Evolutionary conservation across 305 asterid genomes (phyloP), one percentile per base, ranked within the genome.

Genomic region (Fraxinus sp.): DNA sequence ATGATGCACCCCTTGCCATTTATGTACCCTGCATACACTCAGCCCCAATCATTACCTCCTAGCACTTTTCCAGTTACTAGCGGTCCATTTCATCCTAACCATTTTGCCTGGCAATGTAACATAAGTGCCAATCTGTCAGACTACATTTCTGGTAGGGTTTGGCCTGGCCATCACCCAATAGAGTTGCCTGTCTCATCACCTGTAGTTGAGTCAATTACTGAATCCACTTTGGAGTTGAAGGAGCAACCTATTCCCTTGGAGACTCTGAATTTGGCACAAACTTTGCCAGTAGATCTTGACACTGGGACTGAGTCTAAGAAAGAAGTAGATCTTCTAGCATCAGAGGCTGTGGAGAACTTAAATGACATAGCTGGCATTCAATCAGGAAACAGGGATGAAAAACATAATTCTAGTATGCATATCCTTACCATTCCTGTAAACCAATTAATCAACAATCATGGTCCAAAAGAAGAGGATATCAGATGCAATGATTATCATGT

Each of bases 1-100:
- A 88, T 92, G 88, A 92, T 93, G 86, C 99, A 93, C 82, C 92
- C 96, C 11, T 71, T 96, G 88, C 99, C 97, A 9, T 89, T 95
- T 79, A 81, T 92, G 90, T 95, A 97, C 89, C 98, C 98, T 39
- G 93, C 98, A 20, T 95, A 83, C 87, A 62, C 92, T 78, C 99
- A 92, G 83, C 84, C 97, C 80, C 98, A 91, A 84, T 75, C 95
- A 36, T 80, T 95, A 68, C 90, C 98, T 75, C 89, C 94, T 32
- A 87, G 84, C 88, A 85, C 91, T 57, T 93, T 91, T 83, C 98
- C 97, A 81, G 80, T 94, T 82, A 90, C 89, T 9, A 89, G 81
- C 84, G 89, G 88, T 84, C 91, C 90, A 0, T 94, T 92, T 87
- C 98, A 93, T 87, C 98, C 89, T 30, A 79, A 87, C 82, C 98